Evolutionary conservation across 768 basidiomycete species (phyloP).

Genomic region (Naganishia antarctica): DNA sequence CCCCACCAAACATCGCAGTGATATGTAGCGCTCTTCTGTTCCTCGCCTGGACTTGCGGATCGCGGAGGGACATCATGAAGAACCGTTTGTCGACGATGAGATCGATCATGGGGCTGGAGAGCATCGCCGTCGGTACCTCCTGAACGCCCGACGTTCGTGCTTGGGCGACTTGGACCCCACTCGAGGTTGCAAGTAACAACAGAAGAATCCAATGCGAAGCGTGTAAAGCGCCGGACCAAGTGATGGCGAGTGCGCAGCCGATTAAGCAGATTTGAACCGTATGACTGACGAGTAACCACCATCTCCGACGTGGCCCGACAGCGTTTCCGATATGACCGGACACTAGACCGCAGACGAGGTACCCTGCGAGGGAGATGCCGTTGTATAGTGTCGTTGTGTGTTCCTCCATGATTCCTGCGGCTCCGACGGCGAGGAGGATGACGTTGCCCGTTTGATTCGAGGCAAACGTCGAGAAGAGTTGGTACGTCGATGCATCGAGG

Average conservation of each 20-base stretch:
- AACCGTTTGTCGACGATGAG: slow-evolving; percentile 12
- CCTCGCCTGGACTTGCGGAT: slow-evolving; percentile 12
- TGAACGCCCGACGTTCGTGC: slow-evolving; percentile 19
- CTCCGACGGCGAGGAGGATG: slow-evolving; percentile 25
- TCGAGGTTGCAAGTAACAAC: slow-evolving; percentile 16
- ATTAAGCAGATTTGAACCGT: slow-evolving; percentile 1
- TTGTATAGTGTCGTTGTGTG: slow-evolving; percentile 23
- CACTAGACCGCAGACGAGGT: slow-evolving; percentile 12
- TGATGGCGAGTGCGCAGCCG: neutral
- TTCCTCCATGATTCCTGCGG: slow-evolving; percentile 8
- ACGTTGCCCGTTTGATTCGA: slow-evolving; percentile 26
- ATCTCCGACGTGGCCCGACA: slow-evolving; percentile 2
- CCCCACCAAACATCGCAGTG: neutral
- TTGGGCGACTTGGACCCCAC: slow-evolving; percentile 21
- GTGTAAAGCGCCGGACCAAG: neutral
- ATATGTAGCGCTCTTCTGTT: slow-evolving; percentile 23
- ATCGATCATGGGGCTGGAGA: slow-evolving; percentile 21
- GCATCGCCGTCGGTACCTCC: slow-evolving; percentile 25
- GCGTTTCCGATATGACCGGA: slow-evolving; percentile 16
- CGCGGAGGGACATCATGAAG: neutral
- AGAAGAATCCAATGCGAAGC: slow-evolving; percentile 22
- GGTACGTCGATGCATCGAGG: slow-evolving; percentile 25
- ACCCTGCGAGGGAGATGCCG: slow-evolving; percentile 22
- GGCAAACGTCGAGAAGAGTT: slow-evolving; percentile 18
- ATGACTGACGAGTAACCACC: slow-evolving; percentile 21